Evolutionary conservation across 768 basidiomycete species (phyloP), one percentile per base, ranked within the genome.

Genomic region (Trametes maxima): DNA sequence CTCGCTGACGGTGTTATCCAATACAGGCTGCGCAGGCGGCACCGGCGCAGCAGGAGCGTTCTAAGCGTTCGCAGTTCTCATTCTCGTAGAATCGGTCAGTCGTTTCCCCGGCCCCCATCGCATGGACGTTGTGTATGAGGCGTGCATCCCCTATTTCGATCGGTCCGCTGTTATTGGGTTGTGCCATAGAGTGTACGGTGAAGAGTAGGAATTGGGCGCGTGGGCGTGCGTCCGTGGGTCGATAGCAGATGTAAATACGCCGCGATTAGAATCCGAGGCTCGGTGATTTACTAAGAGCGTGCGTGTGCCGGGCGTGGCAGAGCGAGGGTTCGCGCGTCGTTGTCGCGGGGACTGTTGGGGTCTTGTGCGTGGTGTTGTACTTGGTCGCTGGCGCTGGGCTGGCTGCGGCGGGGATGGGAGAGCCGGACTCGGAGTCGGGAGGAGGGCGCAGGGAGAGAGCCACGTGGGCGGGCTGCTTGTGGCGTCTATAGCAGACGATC

Each of bases 401-500:
- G 47, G 19, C 5, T 13, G 42, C 50, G 54, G 62, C 62, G 57
- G 62, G 53, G 48, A 59, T 48, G 44, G 37, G 62, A 58, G 62
- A 54, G 51, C 57, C 62, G 53, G 21, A 12, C 13, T 11, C n/a
- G n/a, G n/a, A n/a, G n/a, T n/a, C n/a, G 19, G 22, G 45, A n/a
- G 25, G 44, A 21, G 49, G 40, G n/a, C n/a, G n/a, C n/a, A n/a
- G 28, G n/a, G 19, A 21, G 40, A 39, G 37, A 42, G 46, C 57
- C 62, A 64, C 62, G 62, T 64, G 62, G 57, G 56, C 37, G 62
- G 51, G 25, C 17, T 58, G 48, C 52, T 53, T 47, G 51, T 58
- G 54, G 39, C 40, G 55, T 58, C 57, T 58, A 55, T 56, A 50
- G 48, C 33, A 59, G 48, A 40, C 57, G 52, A 55, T 64, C 53